A percentile compares a stretch with the other conserved stretches of the same genome.
phyloP scores from a whole-genome alignment of 129 eudicot species.

The Kitagawia praeruptora region DNA sequence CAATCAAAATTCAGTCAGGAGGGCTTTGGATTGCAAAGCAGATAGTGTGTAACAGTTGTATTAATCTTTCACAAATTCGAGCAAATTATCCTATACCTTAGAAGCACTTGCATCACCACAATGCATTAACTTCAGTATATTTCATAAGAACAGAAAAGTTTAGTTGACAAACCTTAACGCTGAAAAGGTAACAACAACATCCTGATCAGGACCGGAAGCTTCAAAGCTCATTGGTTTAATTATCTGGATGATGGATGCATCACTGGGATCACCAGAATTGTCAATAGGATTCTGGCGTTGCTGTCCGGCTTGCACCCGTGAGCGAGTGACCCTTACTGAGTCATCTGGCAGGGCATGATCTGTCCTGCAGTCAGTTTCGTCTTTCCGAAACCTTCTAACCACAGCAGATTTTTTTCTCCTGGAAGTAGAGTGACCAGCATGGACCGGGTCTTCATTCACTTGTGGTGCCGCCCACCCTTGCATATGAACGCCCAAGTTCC shows the following conservation, averaged over 20 bases:
- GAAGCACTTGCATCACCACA: neutral
- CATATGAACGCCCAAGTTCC: slow-evolving; percentile 10
- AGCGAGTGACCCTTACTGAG: slow-evolving; percentile 1
- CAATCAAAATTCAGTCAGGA: neutral
- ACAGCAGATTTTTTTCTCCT: slow-evolving; percentile 70
- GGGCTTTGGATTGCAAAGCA: neutral
- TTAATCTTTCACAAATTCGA: neutral
- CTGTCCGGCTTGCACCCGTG: slow-evolving; percentile 21
- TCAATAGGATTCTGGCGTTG: slow-evolving; percentile 23
- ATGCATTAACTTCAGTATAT: neutral
- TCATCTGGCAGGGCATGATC: slow-evolving; percentile 26
- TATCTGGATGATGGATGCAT: slow-evolving; percentile 44
- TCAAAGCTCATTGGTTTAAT: slow-evolving; percentile 68
- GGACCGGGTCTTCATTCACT: slow-evolving; percentile 27
- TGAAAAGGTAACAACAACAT: slow-evolving; percentile 56
- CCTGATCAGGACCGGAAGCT: slow-evolving; percentile 36
- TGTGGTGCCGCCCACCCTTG: slow-evolving; percentile 18
- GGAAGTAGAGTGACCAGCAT: slow-evolving; percentile 38
- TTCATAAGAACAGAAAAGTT: neutral
- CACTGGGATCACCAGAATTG: slow-evolving; percentile 21
- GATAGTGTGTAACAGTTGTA: neutral
- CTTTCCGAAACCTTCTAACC: slow-evolving; percentile 69
- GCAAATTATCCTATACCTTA: neutral
- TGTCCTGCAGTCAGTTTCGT: slow-evolving; percentile 9
- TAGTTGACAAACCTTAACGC: slow-evolving; percentile 59